Evolutionary conservation across 2,329 filamentous ascomycete species (phyloP), one percentile per base, ranked within the genome.

Genomic region (Proliferodiscus dingleyae): DNA sequence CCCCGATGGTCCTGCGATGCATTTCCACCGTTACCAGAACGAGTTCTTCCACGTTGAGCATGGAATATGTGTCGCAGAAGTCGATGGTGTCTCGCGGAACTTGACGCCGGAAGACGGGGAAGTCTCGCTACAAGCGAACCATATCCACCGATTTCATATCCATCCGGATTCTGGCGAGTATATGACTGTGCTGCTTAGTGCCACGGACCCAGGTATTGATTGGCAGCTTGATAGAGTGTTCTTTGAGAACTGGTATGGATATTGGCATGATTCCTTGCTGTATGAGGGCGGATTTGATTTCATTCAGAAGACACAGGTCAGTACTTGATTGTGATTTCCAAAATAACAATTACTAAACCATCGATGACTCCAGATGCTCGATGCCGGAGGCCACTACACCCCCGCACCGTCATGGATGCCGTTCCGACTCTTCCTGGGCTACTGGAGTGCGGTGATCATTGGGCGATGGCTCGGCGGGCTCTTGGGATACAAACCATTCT

Each of bases 191-290:
- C 38, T 36, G 10, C 43, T 65, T n/a, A 59, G 52, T 37, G 61
- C 55, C 3, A 51, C 52, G 5, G 58, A 61, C 33, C 52, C 54
- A 3, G 56, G 51, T 15, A 51, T 56, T 36, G 51, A 56, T 24
- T 66, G 57, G 38, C 54, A 61, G 43, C 52, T 66, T 1, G 64
- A 67, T 37, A 53, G 51, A 13, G 42, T 64, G 8, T 68, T 66
- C 43, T 66, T 66, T 38, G 54, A 64, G 52, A 67, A 67, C 47
- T 68, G 64, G 64, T 68, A 68, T 48, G 63, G 61, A 7, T 32
- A 32, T 32, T 32, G 29, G 29, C 29, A 32, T n/a, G 29, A 32
- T 63, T 50, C 56, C 10, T 38, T 66, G 2, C 36, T 62, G 11
- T 45, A 58, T 23, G 58, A 59, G 9, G 57, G 54, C 22, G 47